Conservation (phyloP, 805 yeast species). For the Candida silvatica region DNA sequence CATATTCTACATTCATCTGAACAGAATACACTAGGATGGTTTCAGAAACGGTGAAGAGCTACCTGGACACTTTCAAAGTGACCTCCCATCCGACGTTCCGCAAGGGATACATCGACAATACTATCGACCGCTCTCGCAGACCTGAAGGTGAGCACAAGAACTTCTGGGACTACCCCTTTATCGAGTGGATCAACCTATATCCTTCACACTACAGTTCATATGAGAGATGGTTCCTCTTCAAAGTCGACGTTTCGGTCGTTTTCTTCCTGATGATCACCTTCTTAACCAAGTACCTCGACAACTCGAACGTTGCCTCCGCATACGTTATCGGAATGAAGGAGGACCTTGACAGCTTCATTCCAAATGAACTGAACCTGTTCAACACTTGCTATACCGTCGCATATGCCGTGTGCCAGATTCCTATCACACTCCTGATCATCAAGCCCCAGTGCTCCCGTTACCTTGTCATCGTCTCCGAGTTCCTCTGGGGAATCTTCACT, state of each 20-base stretch:
- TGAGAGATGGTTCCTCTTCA: slow-evolving; percentile 10
- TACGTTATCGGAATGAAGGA: slow-evolving; percentile 64
- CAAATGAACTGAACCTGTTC: slow-evolving; percentile 17
- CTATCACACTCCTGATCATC: slow-evolving; percentile 37
- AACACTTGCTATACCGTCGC: slow-evolving; percentile 31
- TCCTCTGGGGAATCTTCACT: slow-evolving; percentile 21
- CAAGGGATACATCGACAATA: slow-evolving; percentile 8
- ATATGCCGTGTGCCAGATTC: slow-evolving; percentile 52
- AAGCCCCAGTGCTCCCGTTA: slow-evolving; percentile 43
- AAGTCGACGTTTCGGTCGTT: slow-evolving; percentile 9
- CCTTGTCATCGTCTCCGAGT: slow-evolving; percentile 51
- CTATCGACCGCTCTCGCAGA: slow-evolving; percentile 10
- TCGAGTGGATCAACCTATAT: slow-evolving; percentile 10
- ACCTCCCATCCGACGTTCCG: background rate
- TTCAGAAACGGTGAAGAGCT: too few species aligned
- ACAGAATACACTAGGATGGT: too few species aligned
- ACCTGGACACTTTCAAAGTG: background rate
- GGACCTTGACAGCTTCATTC: slow-evolving; percentile 21
- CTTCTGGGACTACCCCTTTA: slow-evolving; percentile 6
- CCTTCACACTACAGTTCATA: slow-evolving; percentile 12
- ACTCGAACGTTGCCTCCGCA: slow-evolving; percentile 47
- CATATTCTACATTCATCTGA: too few species aligned
- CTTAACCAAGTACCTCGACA: slow-evolving; percentile 50
- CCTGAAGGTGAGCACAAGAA: slow-evolving; percentile 2
- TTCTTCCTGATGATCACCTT: slow-evolving; percentile 26